phyloP scores from a whole-genome alignment of 192 early-diverging fungal genomes.

The Podila epicladia region DNA sequence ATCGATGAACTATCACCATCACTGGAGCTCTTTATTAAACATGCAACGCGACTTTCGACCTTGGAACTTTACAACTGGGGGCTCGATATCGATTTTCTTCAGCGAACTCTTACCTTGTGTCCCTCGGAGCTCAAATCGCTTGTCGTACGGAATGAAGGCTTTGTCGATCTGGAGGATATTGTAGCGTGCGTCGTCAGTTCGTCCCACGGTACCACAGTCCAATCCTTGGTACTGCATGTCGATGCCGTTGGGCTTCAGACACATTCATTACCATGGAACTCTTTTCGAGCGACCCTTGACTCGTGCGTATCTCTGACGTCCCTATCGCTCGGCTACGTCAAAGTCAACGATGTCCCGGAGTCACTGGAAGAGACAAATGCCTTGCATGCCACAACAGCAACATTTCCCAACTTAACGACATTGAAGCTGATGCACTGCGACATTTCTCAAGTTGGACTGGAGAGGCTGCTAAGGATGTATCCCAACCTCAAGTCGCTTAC shows the following conservation, averaged over 20 bases:
- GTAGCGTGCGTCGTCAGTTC: slow-evolving; percentile 7
- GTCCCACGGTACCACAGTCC: background rate
- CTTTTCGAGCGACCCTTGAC: slow-evolving; percentile 7
- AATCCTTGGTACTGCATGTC: slow-evolving; percentile 8
- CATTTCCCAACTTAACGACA: slow-evolving; percentile 14
- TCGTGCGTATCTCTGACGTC: slow-evolving; percentile 6
- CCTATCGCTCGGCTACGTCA: slow-evolving; percentile 10
- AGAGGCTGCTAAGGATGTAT: slow-evolving; percentile 18
- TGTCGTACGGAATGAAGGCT: slow-evolving; percentile 17
- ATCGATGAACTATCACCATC: slow-evolving; percentile 15
- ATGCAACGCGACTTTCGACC: background rate
- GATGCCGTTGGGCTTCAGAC: slow-evolving; percentile 14
- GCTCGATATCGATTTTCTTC: slow-evolving; percentile 18
- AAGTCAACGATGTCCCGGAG: slow-evolving; percentile 23
- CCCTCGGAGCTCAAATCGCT: background rate
- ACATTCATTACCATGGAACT: slow-evolving; percentile 16
- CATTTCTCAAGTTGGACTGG: slow-evolving; percentile 11
- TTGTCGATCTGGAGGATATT: slow-evolving; percentile 19
- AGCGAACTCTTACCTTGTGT: background rate
- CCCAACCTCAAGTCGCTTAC: slow-evolving; percentile 11
- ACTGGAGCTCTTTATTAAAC: background rate
- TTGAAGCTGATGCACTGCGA: slow-evolving; percentile 18
- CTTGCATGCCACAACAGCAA: slow-evolving; percentile 12
- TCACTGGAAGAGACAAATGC: slow-evolving; percentile 15
- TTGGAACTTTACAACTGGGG: slow-evolving; percentile 10